Base-by-base conservation (phyloP, 148 eudicot species). In the Camellia japonica region DNA sequence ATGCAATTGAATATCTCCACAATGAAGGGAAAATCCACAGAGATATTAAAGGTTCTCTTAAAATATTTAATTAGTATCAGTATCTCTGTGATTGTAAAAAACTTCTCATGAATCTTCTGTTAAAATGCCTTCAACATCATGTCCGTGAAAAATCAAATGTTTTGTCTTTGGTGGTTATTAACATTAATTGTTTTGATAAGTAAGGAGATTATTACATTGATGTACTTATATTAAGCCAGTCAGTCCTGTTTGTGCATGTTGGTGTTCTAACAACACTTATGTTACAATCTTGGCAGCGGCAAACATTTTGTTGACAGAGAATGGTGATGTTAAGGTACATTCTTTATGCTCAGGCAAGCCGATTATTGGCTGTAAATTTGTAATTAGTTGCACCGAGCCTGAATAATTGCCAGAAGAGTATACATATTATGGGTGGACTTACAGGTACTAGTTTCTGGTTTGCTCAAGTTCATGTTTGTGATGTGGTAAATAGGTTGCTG, bases 241-340 rank as follows among this genome's bases (percentile, higher is more conserved):
- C 18, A 58, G 3, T 46, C 55, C 19, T 83, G 42, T 46, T 76
- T 30, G 6, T 43, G 42, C 56, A 19, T 49, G 30, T 41, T 75
- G 78, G 72, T 62, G 64, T 73, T 73, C 79, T 80, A 68, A 86
- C 71, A 55, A 23, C 12, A 19, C 69, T 75, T 69, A 18, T 75
- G 14, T 88, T 77, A 59, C 79, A 42, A 44, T 80, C 80, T 77
- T 90, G 79, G 87, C 97, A 94, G 98, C 98, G 65, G 98, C 98
- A 80, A 94, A 94, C 84, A 93, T 94, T 80, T 88, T 94, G 84
- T 80, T 94, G 89, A 84, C 98, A 14, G 98, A 94, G 89, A 92
- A 79, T 88, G 98, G 98, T 56, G 98, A 94, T 88, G 98, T 94
- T 76, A 94, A 94, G 98, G 98, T 94, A 87, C 69, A 67, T 64